Conservation (phyloP, 2,329 filamentous ascomycete species). For the Verticillium nubilum region DNA sequence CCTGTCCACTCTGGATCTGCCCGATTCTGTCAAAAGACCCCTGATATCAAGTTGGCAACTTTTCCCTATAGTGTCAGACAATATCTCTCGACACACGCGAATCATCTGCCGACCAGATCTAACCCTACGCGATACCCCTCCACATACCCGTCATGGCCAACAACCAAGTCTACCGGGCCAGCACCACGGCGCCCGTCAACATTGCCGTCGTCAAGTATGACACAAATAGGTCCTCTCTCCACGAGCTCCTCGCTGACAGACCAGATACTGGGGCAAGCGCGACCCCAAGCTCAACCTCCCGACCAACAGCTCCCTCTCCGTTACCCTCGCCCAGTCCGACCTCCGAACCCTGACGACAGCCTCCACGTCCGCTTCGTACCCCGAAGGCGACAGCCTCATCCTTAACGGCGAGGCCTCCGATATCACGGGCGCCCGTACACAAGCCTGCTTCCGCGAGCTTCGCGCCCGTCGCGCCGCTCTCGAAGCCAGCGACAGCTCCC, state of each 20-base stretch:
- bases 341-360: conserved; percentile 95
- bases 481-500: conserved; percentile 63
- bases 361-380: conserved; percentile 73
- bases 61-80: neutral
- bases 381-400: conserved; percentile 62
- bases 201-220: conserved; percentile 92
- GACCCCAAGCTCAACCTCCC: conserved; percentile 91
- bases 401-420: conserved; percentile 83
- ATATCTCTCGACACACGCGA: neutral
- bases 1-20: neutral
- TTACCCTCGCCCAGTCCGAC: conserved; percentile 90
- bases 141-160: conserved; percentile 33
- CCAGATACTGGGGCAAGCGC: conserved; percentile 88
- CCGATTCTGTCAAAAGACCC: neutral
- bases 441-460: conserved; percentile 87
- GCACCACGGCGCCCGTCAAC: conserved; percentile 95
- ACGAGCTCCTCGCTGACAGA: neutral
- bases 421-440: conserved; percentile 82
- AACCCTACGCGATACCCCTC: neutral
- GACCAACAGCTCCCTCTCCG: conserved; percentile 95
- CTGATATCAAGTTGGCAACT: neutral
- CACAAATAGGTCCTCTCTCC: neutral
- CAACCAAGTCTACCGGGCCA: conserved; percentile 73
- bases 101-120: neutral
- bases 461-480: conserved; percentile 70